Evolutionary conservation across 345 rosid genomes (phyloP).

Genomic region (Hirschfeldia incana): DNA sequence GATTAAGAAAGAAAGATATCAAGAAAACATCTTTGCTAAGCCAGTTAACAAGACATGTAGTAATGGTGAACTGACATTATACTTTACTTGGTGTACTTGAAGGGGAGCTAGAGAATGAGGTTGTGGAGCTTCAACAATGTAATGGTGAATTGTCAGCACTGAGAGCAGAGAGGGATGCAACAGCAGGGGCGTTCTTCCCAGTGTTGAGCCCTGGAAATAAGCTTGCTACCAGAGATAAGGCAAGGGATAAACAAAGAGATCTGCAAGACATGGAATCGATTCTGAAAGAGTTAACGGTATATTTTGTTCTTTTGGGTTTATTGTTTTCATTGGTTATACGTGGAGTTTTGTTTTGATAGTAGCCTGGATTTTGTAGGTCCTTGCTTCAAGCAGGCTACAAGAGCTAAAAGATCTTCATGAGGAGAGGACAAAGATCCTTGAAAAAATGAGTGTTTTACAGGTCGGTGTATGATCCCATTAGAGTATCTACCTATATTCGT

Average conservation of each 20-base stretch:
- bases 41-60: conserved; percentile 6
- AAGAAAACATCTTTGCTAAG: conserved; percentile 7
- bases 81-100: conserved; percentile 36
- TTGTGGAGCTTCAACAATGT: conserved; percentile 64
- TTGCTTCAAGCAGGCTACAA: conserved; percentile 62
- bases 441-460: conserved; percentile 62
- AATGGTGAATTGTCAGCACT: conserved; percentile 66
- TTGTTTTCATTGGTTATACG: not conserved
- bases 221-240: conserved; percentile 57
- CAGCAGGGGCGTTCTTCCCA: conserved; percentile 73
- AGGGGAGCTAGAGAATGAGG: conserved; percentile 76
- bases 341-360: conserved; percentile 25
- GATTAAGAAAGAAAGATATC: not conserved
- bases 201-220: conserved; percentile 66
- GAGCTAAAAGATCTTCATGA: conserved; percentile 76
- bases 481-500: not conserved
- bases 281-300: conserved; percentile 70
- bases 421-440: conserved; percentile 68
- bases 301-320: conserved; percentile 10
- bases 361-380: conserved; percentile 55
- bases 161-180: conserved; percentile 83
- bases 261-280: conserved; percentile 71
- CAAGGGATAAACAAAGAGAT: conserved; percentile 71
- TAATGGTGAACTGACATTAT: conserved; percentile 18
- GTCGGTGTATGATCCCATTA: conserved; percentile 42